Base-by-base conservation (phyloP, 2,329 filamentous ascomycete genomes). In the Gaeumannomyces tritici region DNA sequence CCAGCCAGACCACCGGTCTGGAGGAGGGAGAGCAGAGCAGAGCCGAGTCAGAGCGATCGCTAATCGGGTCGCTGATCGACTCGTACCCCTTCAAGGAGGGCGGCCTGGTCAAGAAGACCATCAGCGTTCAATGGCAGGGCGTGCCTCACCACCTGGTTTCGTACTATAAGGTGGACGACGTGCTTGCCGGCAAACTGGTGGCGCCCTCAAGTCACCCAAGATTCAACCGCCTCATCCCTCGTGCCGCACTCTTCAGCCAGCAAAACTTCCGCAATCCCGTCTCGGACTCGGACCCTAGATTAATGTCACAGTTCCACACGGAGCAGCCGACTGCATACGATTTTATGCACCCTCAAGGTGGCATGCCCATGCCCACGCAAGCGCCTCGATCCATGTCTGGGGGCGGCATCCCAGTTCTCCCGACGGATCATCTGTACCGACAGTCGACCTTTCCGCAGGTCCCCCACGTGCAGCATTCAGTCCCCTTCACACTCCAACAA, bases 81-180 rank as follows among this genome's bases (percentile, higher is more conserved):
- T 92, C 89, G 0, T 96, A 96, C 69, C 85, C 87, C 35, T 96
- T 96, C 81, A 95, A 95, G 70, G 80, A 86, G 18, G 83, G 86
- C 1, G 92, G 93, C 0, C 76, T 97, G 55, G 84, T 96, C 65
- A 97, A 97, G 81, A 96, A 96, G 79, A 96, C 92, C 0, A 92
- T 96, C 74, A 93, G 89, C 68, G 85, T 96, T 54, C 86, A 83
- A 2, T 86, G 89, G 60, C 82, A 88, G 29, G 89, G 89, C 2
- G 83, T 92, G 2, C 87, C 86, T 2, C 92, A 96, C 70, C 92
- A 96, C 69, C 77, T 97, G 61, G 91, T 96, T 55, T 93, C 89
- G 21, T 97, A 97, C 72, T 96, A 96, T 77, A 90, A 79, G 56
- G 81, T 93, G 13, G 85, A 90, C 7, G 91, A 96, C 70, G 89